Conservation (phyloP, 768 basidiomycete genomes). For the Kwoniella botswanensis region DNA sequence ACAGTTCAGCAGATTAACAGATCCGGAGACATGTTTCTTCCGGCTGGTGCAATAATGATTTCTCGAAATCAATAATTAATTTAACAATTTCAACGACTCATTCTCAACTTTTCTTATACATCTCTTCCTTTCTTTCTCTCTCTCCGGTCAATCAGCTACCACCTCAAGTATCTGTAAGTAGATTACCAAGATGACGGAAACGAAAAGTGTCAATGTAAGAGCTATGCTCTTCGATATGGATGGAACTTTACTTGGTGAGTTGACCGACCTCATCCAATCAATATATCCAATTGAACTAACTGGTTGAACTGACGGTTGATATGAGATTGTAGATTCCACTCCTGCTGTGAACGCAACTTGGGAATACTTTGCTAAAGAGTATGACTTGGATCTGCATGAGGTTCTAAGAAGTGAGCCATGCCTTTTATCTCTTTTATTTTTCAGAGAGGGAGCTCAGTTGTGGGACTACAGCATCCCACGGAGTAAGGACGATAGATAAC, state of each 20-base stretch:
- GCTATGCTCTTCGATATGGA: constrained; percentile 54
- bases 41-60: too few species aligned
- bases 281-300: too few species aligned
- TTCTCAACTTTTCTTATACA: background rate
- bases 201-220: constrained; percentile 16
- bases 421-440: background rate
- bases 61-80: background rate
- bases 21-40: background rate
- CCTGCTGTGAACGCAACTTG: constrained; percentile 75
- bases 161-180: too few species aligned
- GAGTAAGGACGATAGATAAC: constrained; percentile 76
- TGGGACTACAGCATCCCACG: constrained; percentile 65
- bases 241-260: constrained; percentile 53
- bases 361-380: constrained; percentile 71
- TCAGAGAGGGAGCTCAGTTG: background rate
- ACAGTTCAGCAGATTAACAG: background rate
- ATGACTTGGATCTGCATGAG: constrained; percentile 59
- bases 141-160: too few species aligned
- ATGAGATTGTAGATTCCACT: background rate
- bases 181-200: background rate
- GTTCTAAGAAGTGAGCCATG: constrained; percentile 55
- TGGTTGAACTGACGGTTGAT: background rate
- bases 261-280: background rate
- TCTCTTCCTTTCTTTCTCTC: background rate
- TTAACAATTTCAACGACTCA: background rate